Conservation (phyloP, 495 filamentous ascomycete species). For the Penicillium lagena region DNA sequence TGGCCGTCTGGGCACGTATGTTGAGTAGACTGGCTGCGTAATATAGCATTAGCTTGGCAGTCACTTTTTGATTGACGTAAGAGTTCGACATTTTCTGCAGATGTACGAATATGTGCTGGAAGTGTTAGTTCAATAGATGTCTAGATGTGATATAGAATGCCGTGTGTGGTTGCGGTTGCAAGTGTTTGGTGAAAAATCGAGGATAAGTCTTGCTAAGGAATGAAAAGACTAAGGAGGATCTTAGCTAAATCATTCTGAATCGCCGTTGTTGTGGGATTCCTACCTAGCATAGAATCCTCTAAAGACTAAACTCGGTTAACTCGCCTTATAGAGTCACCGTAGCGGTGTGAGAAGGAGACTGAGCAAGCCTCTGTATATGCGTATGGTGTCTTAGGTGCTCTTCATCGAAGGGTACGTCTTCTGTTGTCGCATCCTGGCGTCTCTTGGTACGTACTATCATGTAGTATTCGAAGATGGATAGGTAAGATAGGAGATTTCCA, state of each 20-base stretch:
- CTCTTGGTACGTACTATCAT: constrained; percentile 1
- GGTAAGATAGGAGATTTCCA: background rate
- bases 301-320: constrained; percentile 3
- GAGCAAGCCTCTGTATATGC: constrained; percentile 4
- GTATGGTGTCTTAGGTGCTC: constrained; percentile 1
- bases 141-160: too few relatives aligned
- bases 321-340: constrained; percentile 2
- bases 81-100: constrained; percentile 3
- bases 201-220: constrained; percentile 2
- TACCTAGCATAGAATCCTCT: constrained; percentile 4
- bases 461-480: background rate
- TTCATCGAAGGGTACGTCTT: constrained; percentile 1
- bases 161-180: too few relatives aligned
- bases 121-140: constrained; percentile 2
- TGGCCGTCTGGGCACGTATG: background rate
- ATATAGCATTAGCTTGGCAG: background rate
- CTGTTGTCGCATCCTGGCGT: background rate
- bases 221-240: constrained; percentile 5
- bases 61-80: constrained; percentile 3
- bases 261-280: constrained; percentile 2
- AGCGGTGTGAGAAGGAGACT: background rate
- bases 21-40: background rate
- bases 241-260: constrained; percentile 5
- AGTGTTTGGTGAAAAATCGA: background rate
- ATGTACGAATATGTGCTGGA: background rate